Conservation (phyloP, 75 land plant species). For the Pinus tabuliformis region DNA sequence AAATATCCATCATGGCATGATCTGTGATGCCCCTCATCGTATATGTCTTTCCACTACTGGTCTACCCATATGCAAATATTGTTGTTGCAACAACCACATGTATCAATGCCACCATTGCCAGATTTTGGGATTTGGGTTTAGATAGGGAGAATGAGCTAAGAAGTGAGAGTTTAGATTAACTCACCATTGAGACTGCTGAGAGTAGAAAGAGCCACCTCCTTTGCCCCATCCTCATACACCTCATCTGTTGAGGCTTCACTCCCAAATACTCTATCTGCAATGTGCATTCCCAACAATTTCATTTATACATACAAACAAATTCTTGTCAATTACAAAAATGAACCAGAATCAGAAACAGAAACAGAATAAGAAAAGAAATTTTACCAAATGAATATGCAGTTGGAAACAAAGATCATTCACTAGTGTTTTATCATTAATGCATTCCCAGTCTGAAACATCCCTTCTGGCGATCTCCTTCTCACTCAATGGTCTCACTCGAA, state of each 20-base stretch:
- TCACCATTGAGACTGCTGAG: constrained; percentile 87
- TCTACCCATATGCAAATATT: constrained; percentile 97
- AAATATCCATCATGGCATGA: constrained; percentile 70
- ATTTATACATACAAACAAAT: not conserved
- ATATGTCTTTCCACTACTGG: constrained; percentile 97
- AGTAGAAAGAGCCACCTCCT: constrained; percentile 89
- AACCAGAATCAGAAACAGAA: not conserved
- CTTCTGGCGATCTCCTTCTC: constrained; percentile 59
- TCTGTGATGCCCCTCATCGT: constrained; percentile 95
- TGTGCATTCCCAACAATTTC: not conserved
- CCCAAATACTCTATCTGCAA: constrained; percentile 84
- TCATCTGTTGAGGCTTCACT: constrained; percentile 58
- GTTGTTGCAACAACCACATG: constrained; percentile 51
- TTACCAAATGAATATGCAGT: constrained; percentile 86
- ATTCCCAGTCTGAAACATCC: constrained; percentile 87
- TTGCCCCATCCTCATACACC: constrained; percentile 89
- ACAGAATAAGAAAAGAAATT: not conserved
- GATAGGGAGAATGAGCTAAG: too few species aligned
- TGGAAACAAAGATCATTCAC: constrained; percentile 69
- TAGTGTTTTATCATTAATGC: constrained; percentile 70
- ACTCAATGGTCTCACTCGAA: constrained; percentile 92
- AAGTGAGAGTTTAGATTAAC: constrained; percentile 7
- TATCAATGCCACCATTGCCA: not conserved
- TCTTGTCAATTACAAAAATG: not conserved
- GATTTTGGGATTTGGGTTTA: not conserved